Conservation (phyloP, 1,139 yeast species). For the Maudiozyma humilis region DNA sequence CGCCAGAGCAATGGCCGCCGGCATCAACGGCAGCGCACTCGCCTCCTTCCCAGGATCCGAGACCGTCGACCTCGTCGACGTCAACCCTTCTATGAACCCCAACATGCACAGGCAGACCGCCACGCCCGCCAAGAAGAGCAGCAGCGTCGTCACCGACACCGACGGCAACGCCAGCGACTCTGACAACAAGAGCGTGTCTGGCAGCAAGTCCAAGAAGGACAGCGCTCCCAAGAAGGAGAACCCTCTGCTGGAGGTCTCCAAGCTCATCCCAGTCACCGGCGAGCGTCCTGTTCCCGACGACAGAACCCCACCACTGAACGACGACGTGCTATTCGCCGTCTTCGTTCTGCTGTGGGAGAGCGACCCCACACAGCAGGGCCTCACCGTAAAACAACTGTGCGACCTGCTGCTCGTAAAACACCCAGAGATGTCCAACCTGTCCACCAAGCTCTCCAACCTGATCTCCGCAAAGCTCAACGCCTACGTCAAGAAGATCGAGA, state of each 20-base stretch:
- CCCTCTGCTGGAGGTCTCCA: conserved; percentile 65
- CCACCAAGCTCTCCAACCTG: conserved; percentile 72
- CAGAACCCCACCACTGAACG: conserved; percentile 58
- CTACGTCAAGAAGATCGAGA: conserved; percentile 73
- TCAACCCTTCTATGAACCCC: conserved; percentile 9
- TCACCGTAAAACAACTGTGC: conserved; percentile 80
- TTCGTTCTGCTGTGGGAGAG: conserved; percentile 60
- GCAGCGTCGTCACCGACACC: background rate
- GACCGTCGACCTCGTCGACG: conserved; percentile 12
- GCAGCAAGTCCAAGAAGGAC: conserved; percentile 10
- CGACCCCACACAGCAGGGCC: conserved; percentile 62
- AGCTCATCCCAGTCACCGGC: conserved; percentile 72
- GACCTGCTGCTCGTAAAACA: conserved; percentile 63
- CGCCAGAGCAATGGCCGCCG: background rate
- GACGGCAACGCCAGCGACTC: background rate
- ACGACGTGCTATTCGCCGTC: conserved; percentile 66
- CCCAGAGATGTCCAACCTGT: conserved; percentile 72
- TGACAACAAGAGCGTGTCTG: conserved; percentile 5
- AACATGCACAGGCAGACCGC: background rate
- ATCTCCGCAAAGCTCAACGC: conserved; percentile 81
- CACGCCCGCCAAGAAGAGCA: background rate
- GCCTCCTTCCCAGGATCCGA: conserved; percentile 12
- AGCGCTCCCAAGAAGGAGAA: conserved; percentile 13
- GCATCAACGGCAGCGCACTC: conserved; percentile 1
- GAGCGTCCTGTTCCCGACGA: conserved; percentile 67